Evolutionary conservation across 2,329 filamentous ascomycete species (phyloP).

Genomic region (Grosmannia penicillata): DNA sequence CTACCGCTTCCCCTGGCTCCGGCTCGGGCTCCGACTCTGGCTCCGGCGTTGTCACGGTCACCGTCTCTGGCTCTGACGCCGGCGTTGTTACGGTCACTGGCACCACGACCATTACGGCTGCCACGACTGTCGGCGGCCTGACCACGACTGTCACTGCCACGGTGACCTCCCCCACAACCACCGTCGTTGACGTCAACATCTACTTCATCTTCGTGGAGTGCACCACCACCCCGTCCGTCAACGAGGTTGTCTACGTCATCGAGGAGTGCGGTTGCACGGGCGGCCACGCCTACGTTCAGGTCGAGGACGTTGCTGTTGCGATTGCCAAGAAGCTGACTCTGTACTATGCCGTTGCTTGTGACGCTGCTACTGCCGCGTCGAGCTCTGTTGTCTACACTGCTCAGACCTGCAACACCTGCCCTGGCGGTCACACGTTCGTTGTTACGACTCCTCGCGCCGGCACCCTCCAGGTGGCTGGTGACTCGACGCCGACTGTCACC

Average conservation of each 20-base stretch:
- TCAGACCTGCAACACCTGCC: constrained; percentile 1
- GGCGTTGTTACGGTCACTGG: background rate
- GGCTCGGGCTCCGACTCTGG: too few species aligned
- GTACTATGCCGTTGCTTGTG: constrained; percentile 1
- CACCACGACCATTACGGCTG: background rate
- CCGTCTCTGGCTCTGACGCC: background rate
- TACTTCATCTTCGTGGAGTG: constrained; percentile 3
- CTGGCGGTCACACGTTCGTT: constrained; percentile 2
- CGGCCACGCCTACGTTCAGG: constrained; percentile 1
- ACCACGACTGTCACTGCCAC: background rate
- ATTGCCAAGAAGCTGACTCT: background rate
- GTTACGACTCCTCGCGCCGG: too few species aligned
- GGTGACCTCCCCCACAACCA: background rate
- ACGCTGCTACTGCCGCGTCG: background rate
- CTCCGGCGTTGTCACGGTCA: background rate
- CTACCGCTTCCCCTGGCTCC: too few species aligned
- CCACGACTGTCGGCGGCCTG: background rate
- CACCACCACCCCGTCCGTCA: background rate
- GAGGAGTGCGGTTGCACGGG: constrained; percentile 4
- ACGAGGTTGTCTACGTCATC: constrained; percentile 4
- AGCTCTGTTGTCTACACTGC: background rate
- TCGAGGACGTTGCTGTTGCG: background rate
- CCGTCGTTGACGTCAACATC: background rate
- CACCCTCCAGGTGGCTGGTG: too few species aligned
- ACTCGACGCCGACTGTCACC: background rate